Evolutionary conservation across 768 basidiomycete species (phyloP), one percentile per base, ranked within the genome.

Genomic region (Amanita pallidorosea): DNA sequence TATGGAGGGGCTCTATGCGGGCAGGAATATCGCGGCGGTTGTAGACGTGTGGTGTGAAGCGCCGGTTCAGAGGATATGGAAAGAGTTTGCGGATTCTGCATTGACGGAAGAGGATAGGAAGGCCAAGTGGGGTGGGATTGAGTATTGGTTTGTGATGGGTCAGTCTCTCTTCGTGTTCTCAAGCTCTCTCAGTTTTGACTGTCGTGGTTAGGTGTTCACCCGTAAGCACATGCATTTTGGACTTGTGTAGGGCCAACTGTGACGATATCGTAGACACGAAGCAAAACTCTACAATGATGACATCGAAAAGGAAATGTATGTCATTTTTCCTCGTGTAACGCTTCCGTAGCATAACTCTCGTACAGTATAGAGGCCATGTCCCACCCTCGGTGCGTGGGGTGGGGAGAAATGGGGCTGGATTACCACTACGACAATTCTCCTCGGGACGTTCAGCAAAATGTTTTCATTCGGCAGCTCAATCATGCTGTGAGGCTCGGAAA

Each of bases 21-120:
- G 67, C 8, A 74, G 75, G 25, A 73, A 73, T 34, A 79, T 90
- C 3, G 68, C 77, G 47, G 74, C 80, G 5, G 72, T 92, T 48
- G 80, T 93, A 5, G 90, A 93, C 56, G 90, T 93, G 2, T 93
- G 87, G 84, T 93, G 90, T 56, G 90, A 91, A 59, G 85, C 84
- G 0, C 85, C 88, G 0, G 79, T 88, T 12, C 68, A 68, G 53
- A 67, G 55, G 31, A 17, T 69, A 6, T 90, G 87, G 87, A 76
- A 69, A 57, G 83, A 83, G 54, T 69, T 87, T 40, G 88, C 88
- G 1, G 83, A 88, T 63, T 79, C 81, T 1, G 85, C 85, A 2
- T 25, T 82, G 52, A 71, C 68, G 0, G 62, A 64, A 27, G 70
- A 76, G 49, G 74, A 76, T 45, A 66, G 79, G 54, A 57, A 60